These are phyloP conservation scores for Haematococcus lacustris DNA, from an alignment of 139 green algal species.

Conservation along the genomic window DNA sequence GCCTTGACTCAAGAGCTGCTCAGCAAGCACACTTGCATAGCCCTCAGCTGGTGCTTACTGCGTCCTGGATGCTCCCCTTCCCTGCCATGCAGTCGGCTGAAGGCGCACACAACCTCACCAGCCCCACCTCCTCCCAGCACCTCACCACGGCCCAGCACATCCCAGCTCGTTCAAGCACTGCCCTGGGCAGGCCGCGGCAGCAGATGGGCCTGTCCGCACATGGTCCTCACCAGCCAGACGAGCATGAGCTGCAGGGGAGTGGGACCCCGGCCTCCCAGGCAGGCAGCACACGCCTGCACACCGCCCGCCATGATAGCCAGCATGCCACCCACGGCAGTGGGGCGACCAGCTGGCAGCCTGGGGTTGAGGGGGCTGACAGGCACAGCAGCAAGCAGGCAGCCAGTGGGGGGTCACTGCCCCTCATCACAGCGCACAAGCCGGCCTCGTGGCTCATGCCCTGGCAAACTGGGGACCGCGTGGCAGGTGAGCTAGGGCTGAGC, in stretches of 20 bases:
- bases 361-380: background rate
- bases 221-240: background rate
- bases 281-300: background rate
- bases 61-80: too few relatives aligned
- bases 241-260: background rate
- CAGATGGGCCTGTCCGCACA: too few relatives aligned
- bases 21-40: too few relatives aligned
- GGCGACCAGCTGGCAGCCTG: background rate
- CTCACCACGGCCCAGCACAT: background rate
- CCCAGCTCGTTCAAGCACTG: background rate
- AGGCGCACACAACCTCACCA: background rate
- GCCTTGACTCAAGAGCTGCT: too few relatives aligned
- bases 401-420: background rate
- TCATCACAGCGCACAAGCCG: background rate
- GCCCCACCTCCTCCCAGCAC: background rate
- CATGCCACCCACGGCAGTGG: background rate
- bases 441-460: conserved; percentile 8
- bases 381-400: background rate
- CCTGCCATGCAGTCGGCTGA: background rate
- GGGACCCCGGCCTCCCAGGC: background rate
- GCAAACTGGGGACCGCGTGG: conserved; percentile 10
- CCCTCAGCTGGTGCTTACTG: too few relatives aligned
- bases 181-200: too few relatives aligned
- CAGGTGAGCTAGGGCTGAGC: conserved; percentile 3
- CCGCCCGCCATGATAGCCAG: background rate